Percentiles rank a stretch among this genome's conserved stretches.
Evolutionary conservation across 306 rosid species (phyloP).

Genomic region (Cicer chorassanicum): DNA sequence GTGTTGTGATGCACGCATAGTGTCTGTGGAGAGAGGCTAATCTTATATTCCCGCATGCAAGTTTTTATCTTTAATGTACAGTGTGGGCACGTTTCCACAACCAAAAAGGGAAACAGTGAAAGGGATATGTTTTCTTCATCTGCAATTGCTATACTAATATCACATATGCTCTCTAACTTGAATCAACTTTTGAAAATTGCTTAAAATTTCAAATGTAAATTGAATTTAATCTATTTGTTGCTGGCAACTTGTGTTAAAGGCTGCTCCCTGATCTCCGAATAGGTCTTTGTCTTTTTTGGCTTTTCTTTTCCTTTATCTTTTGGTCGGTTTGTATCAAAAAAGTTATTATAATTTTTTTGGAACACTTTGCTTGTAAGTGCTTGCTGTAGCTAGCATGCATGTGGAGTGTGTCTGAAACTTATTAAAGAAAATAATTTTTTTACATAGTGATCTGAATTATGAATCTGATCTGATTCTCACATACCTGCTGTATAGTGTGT

Average conservation of each 20-base stretch:
- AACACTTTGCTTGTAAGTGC: constrained; percentile 45
- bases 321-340: constrained; percentile 57
- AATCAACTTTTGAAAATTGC: too few species aligned
- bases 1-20: constrained; percentile 65
- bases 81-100: constrained; percentile 74
- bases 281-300: constrained; percentile 53
- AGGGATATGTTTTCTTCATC: constrained; percentile 1
- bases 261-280: constrained; percentile 42
- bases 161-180: too few species aligned
- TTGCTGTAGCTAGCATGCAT: constrained; percentile 47
- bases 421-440: constrained; percentile 36
- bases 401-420: constrained; percentile 50
- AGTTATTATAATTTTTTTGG: constrained; percentile 45
- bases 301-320: constrained; percentile 52
- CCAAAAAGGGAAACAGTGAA: constrained; percentile 42
- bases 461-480: constrained; percentile 38
- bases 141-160: too few species aligned
- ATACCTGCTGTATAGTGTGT: constrained; percentile 28
- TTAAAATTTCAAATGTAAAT: too few species aligned
- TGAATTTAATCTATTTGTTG: not conserved
- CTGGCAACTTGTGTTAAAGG: constrained; percentile 52
- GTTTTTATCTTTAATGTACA: constrained; percentile 62
- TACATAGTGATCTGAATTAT: constrained; percentile 38
- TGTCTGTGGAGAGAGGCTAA: constrained; percentile 44
- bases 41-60: constrained; percentile 92